Percentiles rank a stretch among this genome's conserved stretches.
These are phyloP conservation scores for Kwoniella pini DNA, from an alignment of 768 basidiomycete species.

Conservation along the genomic window DNA sequence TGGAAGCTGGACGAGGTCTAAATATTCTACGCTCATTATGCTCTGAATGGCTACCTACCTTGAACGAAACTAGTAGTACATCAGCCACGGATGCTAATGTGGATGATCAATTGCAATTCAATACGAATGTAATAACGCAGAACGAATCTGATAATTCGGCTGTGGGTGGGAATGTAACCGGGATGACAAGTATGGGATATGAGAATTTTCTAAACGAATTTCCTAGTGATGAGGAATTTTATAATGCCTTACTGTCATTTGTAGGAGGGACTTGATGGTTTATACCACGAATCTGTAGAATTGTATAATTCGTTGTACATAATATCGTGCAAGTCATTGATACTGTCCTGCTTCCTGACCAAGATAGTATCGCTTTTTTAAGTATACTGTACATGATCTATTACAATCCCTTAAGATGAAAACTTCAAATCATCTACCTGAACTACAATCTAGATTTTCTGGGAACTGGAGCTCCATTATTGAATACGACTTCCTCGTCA, in stretches of 20 bases:
- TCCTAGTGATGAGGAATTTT: neutral
- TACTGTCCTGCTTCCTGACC: too few species aligned
- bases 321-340: too few species aligned
- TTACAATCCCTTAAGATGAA: too few species aligned
- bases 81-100: neutral
- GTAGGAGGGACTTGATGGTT: neutral
- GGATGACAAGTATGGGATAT: neutral
- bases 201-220: neutral
- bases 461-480: slow-evolving; percentile 21
- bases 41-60: neutral
- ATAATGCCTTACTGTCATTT: slow-evolving; percentile 2
- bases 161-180: neutral
- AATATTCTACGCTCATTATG: slow-evolving; percentile 1
- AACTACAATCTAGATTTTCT: slow-evolving; percentile 2
- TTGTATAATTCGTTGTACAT: neutral
- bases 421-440: too few species aligned
- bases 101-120: neutral
- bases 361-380: too few species aligned
- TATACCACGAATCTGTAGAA: neutral
- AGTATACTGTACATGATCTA: too few species aligned
- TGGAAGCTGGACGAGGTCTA: neutral
- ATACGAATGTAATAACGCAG: neutral
- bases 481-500: slow-evolving; percentile 20
- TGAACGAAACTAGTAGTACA: neutral
- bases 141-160: too few species aligned